Base-by-base conservation (phyloP, 192 early-diverging fungal genomes). In the Coemansia sp. region DNA sequence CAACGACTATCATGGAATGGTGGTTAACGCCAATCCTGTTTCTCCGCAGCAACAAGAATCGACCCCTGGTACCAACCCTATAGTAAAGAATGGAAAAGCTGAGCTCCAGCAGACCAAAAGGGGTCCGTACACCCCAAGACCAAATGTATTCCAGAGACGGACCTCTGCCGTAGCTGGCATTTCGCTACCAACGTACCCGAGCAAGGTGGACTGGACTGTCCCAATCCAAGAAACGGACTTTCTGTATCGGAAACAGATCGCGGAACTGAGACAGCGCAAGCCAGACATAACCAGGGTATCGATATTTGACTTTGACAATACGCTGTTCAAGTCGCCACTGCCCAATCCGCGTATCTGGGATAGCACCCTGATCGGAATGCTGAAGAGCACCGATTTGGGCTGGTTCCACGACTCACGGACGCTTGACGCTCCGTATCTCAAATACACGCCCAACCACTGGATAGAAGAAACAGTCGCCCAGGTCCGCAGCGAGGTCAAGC, bases 231-330 rank as follows among this genome's bases (percentile, higher is more conserved):
- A 70, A 8, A 36, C 62, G 0, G 77, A 80, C 59, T 80, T 74
- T 65, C 42, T 80, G 33, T 80, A 80, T 17, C 53, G 77, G n/a
- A 64, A 56, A 28, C 72, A 80, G 59, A 71, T 80, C 3, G 37
- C 68, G 6, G 31, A 63, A 52, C 58, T 80, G 48, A 67, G 77
- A 11, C 60, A 54, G 61, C 50, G 41, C 58, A 74, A 68, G 55
- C 33, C 55, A 3, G 61, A 58, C 2, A 65, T 67, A 48, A 68
- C 66, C 14, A 65, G 72, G 19, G 55, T 83, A 38, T 50, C 68
- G 3, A 75, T 88, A 20, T 85, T 88, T 61, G 87, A 88, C 64
- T 88, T 88, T 82, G 87, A 88, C 65, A 84, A 84, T 61, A 88
- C 87, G 13, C 68, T 88, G 50, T 88, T 86, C 67, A 74, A 75